Evolutionary conservation across 257 asterid species (phyloP).

Genomic region (Lycium ferocissimum): DNA sequence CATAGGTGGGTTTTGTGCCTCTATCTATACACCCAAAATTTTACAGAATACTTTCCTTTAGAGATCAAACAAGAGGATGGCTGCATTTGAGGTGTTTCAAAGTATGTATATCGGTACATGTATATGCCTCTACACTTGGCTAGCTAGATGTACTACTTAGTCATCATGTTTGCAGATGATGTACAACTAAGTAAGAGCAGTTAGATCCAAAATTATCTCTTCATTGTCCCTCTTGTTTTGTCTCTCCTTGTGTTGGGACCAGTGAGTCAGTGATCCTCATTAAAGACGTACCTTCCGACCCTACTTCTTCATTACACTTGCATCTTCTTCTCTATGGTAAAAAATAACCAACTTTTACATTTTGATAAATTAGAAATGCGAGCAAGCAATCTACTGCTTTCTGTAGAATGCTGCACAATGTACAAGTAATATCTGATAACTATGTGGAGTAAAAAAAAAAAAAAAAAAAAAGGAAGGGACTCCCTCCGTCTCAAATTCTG

Average conservation of each 20-base stretch:
- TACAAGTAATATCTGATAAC: neutral
- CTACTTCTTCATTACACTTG: conserved; percentile 19
- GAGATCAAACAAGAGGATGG: too few species aligned
- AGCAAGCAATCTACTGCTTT: neutral
- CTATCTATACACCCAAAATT: too few species aligned
- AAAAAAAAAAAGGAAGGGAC: too few species aligned
- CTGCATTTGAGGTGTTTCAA: too few species aligned
- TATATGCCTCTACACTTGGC: too few species aligned
- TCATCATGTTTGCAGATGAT: too few species aligned
- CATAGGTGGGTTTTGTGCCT: too few species aligned
- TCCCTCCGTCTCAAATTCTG: too few species aligned
- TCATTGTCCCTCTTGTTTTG: conserved; percentile 4
- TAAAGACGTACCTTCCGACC: conserved; percentile 1
- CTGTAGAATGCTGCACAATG: neutral
- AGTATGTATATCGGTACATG: too few species aligned
- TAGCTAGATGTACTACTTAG: too few species aligned
- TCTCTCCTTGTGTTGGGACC: conserved; percentile 15
- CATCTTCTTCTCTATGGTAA: conserved; percentile 13
- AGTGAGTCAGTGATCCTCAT: conserved; percentile 17
- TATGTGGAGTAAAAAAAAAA: neutral
- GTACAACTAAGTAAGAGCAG: neutral
- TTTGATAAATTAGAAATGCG: neutral
- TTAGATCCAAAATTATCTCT: too few species aligned
- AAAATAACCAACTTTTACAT: neutral
- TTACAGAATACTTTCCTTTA: too few species aligned